phyloP scores from a whole-genome alignment of 2,329 filamentous ascomycete genomes.

The Polytolypa hystricis region DNA sequence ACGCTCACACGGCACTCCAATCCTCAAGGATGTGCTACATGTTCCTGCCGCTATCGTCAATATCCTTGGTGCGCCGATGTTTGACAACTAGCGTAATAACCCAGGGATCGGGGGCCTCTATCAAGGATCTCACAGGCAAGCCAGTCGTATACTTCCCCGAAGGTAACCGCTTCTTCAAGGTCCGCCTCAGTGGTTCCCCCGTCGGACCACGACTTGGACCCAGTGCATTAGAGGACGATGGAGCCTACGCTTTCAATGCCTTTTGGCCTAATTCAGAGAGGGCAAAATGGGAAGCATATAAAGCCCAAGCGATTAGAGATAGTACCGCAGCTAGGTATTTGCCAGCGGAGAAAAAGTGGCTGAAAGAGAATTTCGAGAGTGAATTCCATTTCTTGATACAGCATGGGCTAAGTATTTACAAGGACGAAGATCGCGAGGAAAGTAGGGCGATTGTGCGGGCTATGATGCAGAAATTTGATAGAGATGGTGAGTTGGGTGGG shows the following conservation, averaged over 20 bases:
- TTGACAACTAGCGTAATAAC: constrained; percentile 2
- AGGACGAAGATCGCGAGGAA: constrained; percentile 28
- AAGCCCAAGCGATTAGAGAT: background rate
- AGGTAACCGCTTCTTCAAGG: background rate
- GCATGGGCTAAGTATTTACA: constrained; percentile 24
- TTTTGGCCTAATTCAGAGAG: constrained; percentile 7
- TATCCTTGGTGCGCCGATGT: constrained; percentile 7
- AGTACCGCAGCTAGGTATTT: constrained; percentile 8
- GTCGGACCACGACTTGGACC: constrained; percentile 4
- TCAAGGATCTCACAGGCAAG: constrained; percentile 1
- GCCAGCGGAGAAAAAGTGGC: constrained; percentile 23
- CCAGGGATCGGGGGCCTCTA: background rate
- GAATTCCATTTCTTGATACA: constrained; percentile 26
- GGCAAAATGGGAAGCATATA: constrained; percentile 5
- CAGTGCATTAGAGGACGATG: constrained; percentile 3
- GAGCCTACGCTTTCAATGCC: constrained; percentile 3
- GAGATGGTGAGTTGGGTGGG: no score
- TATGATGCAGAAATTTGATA: constrained; percentile 20
- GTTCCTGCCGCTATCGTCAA: constrained; percentile 8
- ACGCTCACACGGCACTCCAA: constrained; percentile 2
- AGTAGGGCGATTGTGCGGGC: constrained; percentile 21
- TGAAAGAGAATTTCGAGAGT: constrained; percentile 22
- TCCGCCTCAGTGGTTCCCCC: constrained; percentile 9
- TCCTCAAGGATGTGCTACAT: constrained; percentile 10
- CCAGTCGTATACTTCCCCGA: constrained; percentile 8